Base-by-base conservation (phyloP, 257 asterid species). In the Pogostemon cablin region DNA sequence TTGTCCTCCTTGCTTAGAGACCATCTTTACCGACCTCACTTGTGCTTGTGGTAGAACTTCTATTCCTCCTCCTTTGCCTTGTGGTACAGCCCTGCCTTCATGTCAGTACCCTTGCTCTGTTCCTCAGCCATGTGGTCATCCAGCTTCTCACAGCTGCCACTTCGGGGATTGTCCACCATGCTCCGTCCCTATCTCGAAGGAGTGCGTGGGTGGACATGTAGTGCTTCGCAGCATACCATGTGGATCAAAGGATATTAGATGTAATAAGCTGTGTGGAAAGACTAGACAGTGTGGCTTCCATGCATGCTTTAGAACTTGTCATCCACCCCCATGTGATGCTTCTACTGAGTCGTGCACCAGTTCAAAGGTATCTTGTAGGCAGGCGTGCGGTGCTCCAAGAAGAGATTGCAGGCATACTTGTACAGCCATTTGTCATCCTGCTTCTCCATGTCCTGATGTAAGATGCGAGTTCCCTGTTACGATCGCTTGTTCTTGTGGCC, bases 121-220 rank as follows among this genome's bases (percentile, higher is more conserved):
- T 68, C 83, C 90, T 75, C 99, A 91, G 85, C 93, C 92, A 17
- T 95, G 99, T 65, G 98, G 99, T 37, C 99, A 95, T 79, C 84
- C 92, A 53, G 81, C 98, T 61, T 83, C 99, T 66, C 99, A 95
- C 79, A 91, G 91, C 86, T 95, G 99, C 80, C 98, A 95, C 75
- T 89, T 95, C 64, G 98, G 99, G 54, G 97, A 89, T 65, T 95
- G 99, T 77, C 88, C 96, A 2, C 98, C 99, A 0, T 95, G 99
- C 81, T 82, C 97, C 9, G 78, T 86, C 75, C 99, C 97, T 44
- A 75, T 89, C 6, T 85, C 96, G 20, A 95, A 95, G 83, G 96
- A 91, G 70, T 91, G 99, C 56, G 86, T 85, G n/a, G 96, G 99
- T 44, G 98, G 99, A 40, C 98, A 95, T 46, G 98, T 91, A 17